These are phyloP conservation scores for Peribolospora kevripleyi DNA, from an alignment of 768 basidiomycete genomes.

Conservation along the genomic window DNA sequence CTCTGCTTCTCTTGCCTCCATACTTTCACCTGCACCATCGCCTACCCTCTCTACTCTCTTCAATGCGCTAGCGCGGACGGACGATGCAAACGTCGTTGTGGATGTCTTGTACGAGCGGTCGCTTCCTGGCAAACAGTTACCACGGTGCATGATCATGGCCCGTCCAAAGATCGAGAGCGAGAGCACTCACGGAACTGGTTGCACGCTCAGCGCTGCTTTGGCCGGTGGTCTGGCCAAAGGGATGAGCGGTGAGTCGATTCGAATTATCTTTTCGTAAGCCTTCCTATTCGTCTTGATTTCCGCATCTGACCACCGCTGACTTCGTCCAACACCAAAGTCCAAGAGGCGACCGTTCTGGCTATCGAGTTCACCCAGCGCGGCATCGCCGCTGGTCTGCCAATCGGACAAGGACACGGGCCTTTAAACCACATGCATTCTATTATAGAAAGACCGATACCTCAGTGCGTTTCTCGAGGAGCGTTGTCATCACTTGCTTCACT, in stretches of 20 bases:
- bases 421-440: constrained; percentile 60
- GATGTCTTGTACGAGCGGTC: constrained; percentile 32
- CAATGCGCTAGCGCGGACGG: neutral
- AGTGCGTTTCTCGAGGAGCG: constrained; percentile 24
- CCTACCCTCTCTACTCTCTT: neutral
- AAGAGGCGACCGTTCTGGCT: constrained; percentile 35
- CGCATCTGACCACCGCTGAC: neutral
- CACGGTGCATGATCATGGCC: constrained; percentile 5
- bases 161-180: constrained; percentile 28
- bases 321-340: constrained; percentile 22
- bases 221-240: constrained; percentile 40
- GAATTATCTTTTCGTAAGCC: neutral
- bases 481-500: neutral
- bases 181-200: constrained; percentile 79
- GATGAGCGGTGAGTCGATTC: constrained; percentile 20
- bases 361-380: constrained; percentile 48
- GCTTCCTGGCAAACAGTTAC: no score
- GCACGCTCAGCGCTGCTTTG: constrained; percentile 66
- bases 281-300: neutral
- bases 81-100: constrained; percentile 27
- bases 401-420: constrained; percentile 59
- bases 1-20: no score
- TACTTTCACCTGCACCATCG: no score
- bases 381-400: constrained; percentile 39
- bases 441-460: constrained; percentile 27